Conservation (phyloP, 2,329 filamentous ascomycete species). For the Aspergillus ochraceoroseus region DNA sequence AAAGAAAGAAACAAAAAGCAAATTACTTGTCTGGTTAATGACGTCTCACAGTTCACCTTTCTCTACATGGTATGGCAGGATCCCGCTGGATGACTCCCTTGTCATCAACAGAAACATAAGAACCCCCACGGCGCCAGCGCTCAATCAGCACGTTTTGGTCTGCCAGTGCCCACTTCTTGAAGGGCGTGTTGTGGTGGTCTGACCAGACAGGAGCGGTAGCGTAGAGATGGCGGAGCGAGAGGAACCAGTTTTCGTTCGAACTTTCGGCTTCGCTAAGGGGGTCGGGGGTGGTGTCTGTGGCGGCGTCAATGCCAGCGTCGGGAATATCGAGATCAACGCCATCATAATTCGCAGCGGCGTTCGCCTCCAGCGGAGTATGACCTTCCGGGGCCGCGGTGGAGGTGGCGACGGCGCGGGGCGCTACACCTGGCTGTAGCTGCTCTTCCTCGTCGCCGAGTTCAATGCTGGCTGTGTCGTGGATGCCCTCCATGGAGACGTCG, state of each 20-base stretch:
- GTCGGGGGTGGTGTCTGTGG: too few species aligned
- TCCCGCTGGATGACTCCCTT: conserved; percentile 31
- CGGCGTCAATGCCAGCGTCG: too few species aligned
- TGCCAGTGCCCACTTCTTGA: conserved; percentile 36
- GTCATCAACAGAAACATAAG: conserved; percentile 29
- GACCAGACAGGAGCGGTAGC: conserved; percentile 28
- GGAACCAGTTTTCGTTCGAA: conserved; percentile 30
- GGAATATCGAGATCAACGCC: too few species aligned
- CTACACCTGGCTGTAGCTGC: too few species aligned
- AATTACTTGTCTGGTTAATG: too few species aligned
- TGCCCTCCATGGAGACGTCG: conserved; percentile 17
- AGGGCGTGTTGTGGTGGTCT: conserved; percentile 35
- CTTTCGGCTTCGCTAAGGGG: conserved; percentile 9
- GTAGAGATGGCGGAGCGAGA: conserved; percentile 26
- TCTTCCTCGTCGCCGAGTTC: conserved; percentile 34
- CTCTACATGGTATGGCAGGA: neutral
- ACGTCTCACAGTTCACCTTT: too few species aligned
- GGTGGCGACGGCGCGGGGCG: too few species aligned
- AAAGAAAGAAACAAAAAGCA: neutral
- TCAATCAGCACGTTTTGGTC: conserved; percentile 33
- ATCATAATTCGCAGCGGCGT: too few species aligned
- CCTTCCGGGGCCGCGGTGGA: neutral
- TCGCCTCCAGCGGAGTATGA: too few species aligned
- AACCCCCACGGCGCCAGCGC: conserved; percentile 26
- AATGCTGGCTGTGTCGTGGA: conserved; percentile 36